Evolutionary conservation across 306 rosid species (phyloP).

Genomic region (Acmispon strigosus): DNA sequence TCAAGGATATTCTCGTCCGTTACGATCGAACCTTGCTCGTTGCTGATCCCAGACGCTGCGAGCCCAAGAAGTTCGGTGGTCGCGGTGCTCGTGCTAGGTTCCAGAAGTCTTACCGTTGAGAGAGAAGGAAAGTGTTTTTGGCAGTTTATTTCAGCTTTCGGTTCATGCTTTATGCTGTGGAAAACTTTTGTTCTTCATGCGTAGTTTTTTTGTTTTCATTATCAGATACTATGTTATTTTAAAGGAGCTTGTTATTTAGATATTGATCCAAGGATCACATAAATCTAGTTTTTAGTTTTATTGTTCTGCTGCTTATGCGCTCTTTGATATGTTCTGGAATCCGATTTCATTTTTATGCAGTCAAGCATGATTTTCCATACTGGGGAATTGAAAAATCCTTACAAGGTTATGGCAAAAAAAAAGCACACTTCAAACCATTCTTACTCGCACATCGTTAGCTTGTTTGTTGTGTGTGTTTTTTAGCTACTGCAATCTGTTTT

Average conservation of each 20-base stretch:
- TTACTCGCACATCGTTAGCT: background rate
- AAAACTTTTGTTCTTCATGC: background rate
- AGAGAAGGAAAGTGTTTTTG: background rate
- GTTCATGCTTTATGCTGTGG: slow-evolving; percentile 43
- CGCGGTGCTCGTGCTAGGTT: slow-evolving; percentile 88
- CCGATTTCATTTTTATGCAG: too few species aligned
- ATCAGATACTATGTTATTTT: background rate
- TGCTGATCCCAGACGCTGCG: slow-evolving; percentile 82
- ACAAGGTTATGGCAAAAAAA: background rate
- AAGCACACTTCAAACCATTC: background rate
- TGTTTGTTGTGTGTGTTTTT: background rate
- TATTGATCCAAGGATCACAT: background rate
- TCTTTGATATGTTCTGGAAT: background rate
- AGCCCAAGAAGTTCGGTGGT: slow-evolving; percentile 95
- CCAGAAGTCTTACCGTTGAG: slow-evolving; percentile 89
- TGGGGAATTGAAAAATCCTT: background rate
- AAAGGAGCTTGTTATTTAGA: background rate
- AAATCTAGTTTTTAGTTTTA: background rate
- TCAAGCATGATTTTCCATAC: too few species aligned
- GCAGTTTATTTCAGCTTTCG: slow-evolving; percentile 3
- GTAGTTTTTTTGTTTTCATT: background rate
- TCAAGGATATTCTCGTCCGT: slow-evolving; percentile 67
- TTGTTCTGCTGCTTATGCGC: background rate
- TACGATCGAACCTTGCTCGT: slow-evolving; percentile 74
- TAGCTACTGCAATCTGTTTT: background rate